These are phyloP conservation scores for Pyrus pyrifolia DNA, from an alignment of 306 rosid genomes.

Conservation along the genomic window DNA sequence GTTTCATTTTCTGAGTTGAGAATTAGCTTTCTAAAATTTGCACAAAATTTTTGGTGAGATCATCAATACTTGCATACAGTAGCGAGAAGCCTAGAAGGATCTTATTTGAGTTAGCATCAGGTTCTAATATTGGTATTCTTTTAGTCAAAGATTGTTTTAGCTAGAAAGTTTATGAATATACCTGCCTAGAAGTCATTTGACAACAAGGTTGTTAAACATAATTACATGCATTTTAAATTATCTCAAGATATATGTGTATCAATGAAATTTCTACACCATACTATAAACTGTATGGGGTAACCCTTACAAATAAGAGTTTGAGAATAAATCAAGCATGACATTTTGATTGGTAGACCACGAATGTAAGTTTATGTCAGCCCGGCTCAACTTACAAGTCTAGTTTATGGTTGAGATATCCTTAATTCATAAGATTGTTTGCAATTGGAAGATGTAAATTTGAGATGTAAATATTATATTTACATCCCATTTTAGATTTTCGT, in stretches of 20 bases:
- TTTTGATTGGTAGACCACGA: not conserved
- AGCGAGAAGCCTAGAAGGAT: not conserved
- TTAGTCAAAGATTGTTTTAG: not conserved
- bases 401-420: not conserved
- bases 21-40: no score
- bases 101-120: not conserved
- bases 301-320: not conserved
- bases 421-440: no score
- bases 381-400: not conserved
- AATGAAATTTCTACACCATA: not conserved
- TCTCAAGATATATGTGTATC: not conserved
- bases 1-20: no score
- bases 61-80: no score
- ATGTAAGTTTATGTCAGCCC: not conserved
- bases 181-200: not conserved
- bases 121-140: not conserved
- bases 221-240: not conserved
- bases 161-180: not conserved
- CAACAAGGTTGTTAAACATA: not conserved
- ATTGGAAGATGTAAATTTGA: no score
- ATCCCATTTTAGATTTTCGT: no score
- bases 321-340: not conserved
- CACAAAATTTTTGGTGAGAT: no score
- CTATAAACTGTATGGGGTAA: not conserved
- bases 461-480: no score